Conservation (phyloP, 495 filamentous ascomycete species). For the Penicillium ochrochloron region DNA sequence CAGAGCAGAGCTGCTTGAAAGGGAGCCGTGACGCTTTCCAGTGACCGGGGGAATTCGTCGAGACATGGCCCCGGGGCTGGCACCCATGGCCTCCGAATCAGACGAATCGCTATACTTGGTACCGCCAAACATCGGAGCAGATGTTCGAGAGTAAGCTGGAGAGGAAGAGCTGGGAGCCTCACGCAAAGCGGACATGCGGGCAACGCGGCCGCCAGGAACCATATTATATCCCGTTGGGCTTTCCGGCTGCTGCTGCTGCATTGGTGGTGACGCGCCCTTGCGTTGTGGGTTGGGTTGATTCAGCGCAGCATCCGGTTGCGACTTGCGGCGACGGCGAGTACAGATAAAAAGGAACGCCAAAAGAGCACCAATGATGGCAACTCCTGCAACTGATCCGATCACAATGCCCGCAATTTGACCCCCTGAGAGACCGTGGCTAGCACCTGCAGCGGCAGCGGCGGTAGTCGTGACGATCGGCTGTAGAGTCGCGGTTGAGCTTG, state of each 20-base stretch:
- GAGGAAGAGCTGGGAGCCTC: conserved; percentile 65
- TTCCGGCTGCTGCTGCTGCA: conserved; percentile 55
- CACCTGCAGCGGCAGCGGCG: conserved; percentile 38
- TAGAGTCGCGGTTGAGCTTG: conserved; percentile 67
- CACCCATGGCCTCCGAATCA: conserved; percentile 77
- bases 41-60: conserved; percentile 62
- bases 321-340: conserved; percentile 61
- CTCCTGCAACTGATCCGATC: conserved; percentile 75
- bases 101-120: conserved; percentile 71
- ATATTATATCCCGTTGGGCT: conserved; percentile 66
- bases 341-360: conserved; percentile 64
- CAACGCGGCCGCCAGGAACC: conserved; percentile 85
- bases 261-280: conserved; percentile 52
- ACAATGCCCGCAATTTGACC: conserved; percentile 91
- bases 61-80: conserved; percentile 76
- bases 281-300: conserved; percentile 87
- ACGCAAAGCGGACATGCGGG: conserved; percentile 94
- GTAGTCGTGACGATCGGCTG: conserved; percentile 62
- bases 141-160: conserved; percentile 55
- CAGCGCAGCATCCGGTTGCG: conserved; percentile 67
- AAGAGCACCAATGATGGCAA: conserved; percentile 67
- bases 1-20: conserved; percentile 84
- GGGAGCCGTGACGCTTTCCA: conserved; percentile 82
- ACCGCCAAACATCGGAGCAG: conserved; percentile 45
- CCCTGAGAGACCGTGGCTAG: conserved; percentile 64